Conservation (phyloP, 2,329 filamentous ascomycete genomes). For the Chaetomiaceae sp. region DNA sequence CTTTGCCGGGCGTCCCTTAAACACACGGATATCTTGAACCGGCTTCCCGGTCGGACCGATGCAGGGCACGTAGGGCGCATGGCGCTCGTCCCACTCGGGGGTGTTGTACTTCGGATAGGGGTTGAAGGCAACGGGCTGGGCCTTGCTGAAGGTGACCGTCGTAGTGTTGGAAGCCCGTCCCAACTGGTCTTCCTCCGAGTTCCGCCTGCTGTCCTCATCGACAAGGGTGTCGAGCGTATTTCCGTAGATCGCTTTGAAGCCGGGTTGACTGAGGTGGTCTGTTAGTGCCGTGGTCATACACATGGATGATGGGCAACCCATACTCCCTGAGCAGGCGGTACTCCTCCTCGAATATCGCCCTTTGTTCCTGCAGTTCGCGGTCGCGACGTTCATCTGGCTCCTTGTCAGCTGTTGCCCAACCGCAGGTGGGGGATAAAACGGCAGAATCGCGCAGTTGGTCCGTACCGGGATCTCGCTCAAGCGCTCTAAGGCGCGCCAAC, state of each 20-base stretch:
- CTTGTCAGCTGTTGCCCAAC: conserved; percentile 4
- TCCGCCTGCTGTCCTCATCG: conserved; percentile 32
- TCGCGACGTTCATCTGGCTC: conserved; percentile 15
- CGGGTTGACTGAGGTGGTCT: conserved; percentile 34
- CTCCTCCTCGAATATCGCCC: conserved; percentile 37
- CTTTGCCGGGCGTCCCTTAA: conserved; percentile 53
- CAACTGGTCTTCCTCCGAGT: conserved; percentile 30
- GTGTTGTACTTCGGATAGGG: conserved; percentile 70
- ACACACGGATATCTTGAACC: conserved; percentile 59
- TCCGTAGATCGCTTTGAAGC: conserved; percentile 51
- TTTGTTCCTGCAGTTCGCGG: conserved; percentile 19
- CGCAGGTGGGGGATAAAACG: background rate
- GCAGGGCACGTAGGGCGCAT: conserved; percentile 59
- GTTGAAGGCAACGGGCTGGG: conserved; percentile 55
- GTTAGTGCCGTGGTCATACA: background rate
- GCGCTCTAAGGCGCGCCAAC: background rate
- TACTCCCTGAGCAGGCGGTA: conserved; percentile 34
- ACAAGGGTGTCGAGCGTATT: conserved; percentile 48
- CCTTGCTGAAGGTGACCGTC: conserved; percentile 35
- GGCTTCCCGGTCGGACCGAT: conserved; percentile 57
- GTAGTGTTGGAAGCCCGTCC: conserved; percentile 21
- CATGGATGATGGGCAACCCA: conserved; percentile 12
- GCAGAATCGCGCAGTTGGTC: no score
- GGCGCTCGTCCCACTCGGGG: conserved; percentile 51
- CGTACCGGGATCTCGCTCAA: conserved; percentile 16